Base-by-base conservation (phyloP, 2,329 filamentous ascomycete species). In the Botryotinia globosa region DNA sequence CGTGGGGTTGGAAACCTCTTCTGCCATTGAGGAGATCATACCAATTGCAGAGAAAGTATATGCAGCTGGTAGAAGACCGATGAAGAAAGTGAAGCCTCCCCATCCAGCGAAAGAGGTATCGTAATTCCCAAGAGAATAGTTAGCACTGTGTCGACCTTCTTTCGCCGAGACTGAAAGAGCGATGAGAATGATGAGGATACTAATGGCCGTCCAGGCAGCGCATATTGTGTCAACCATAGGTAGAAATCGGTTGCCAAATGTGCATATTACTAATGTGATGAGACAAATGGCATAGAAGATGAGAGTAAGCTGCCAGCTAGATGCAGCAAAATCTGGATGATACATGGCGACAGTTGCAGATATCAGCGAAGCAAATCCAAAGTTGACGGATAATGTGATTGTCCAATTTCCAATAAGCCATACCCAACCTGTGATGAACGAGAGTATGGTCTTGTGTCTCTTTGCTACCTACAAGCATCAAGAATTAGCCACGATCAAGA, bases 351-450 rank as follows among this genome's bases (percentile, higher is more conserved):
- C 79, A 0, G 84, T 84, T 0, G 85, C 86, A 4, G 85, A 84
- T 48, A 89, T 81, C 64, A 90, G 77, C 1, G 84, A 86, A 1
- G 87, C 86, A 73, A 88, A 87, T 79, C 91, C 92, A 78, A 94
- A 94, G 83, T 93, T 92, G 80, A 94, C 91, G n/a, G 91, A 88
- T n/a, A 94, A 85, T 0, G 92, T 94, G 77, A 94, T 94, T 76
- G 91, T 93, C 81, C 94, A 91, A 82, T 94, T 94, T 73, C 92
- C 92, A 69, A 93, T 89, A 29, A 93, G 87, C 80, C 92, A 94
- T 34, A 91, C 84, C 91, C 91, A 94, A 74, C 91, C 91, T 76
- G 89, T 91, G 74, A 92, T 88, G 88, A 90, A 94, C 45, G 89
- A 89, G 25, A 90, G 85, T 25, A 91, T 82, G 59, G 86, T 87